Base-by-base conservation (phyloP, 1,284 basidiomycete species). In the Cryptococcus sp. region DNA sequence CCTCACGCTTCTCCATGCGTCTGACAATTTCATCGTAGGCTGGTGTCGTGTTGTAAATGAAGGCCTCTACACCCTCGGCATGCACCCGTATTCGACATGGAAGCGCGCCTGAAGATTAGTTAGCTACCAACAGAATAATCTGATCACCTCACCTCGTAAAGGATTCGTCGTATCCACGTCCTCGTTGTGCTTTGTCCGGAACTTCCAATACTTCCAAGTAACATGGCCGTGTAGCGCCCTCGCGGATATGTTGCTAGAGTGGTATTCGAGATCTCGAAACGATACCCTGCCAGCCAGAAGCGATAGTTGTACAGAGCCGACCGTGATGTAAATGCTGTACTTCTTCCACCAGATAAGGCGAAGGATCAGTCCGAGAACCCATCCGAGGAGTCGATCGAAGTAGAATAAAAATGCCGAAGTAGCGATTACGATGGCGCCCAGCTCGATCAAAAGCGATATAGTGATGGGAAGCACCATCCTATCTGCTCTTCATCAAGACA, bases 151-250 rank as follows among this genome's bases (percentile, higher is more conserved):
- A 72, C 69, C 58, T 48, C 69, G 37, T 50, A 63, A 69, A 0
- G 47, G 19, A 45, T 71, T 70, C 18, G 34, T 46, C 9, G 56
- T 60, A 16, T 53, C 46, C 9, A 62, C 46, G 52, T 69, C 67
- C 39, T 78, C 79, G 22, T 81, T 78, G 42, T 81, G 78, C 51
- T 80, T 78, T 80, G 88, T 64, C 68, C 80, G 53, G 60, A 89
- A 83, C 50, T 90, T 81, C 92, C 92, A 97, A 72, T 92, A 96
- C 56, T 88, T 80, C 88, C 91, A 96, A 59, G 86, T 86, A 46
- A 96, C 72, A 66, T 90, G 84, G 2, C 85, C 86, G 70, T 89
- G 88, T 48, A 90, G 82, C 46, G 90, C 81, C 54, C 83, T 83
- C 44, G 92, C 79, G 9, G 87, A 88, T 70, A 93, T 86, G 72